Evolutionary conservation across 2,329 filamentous ascomycete genomes (phyloP), one percentile per base, ranked within the genome.

Genomic region (Cercospora sojina): DNA sequence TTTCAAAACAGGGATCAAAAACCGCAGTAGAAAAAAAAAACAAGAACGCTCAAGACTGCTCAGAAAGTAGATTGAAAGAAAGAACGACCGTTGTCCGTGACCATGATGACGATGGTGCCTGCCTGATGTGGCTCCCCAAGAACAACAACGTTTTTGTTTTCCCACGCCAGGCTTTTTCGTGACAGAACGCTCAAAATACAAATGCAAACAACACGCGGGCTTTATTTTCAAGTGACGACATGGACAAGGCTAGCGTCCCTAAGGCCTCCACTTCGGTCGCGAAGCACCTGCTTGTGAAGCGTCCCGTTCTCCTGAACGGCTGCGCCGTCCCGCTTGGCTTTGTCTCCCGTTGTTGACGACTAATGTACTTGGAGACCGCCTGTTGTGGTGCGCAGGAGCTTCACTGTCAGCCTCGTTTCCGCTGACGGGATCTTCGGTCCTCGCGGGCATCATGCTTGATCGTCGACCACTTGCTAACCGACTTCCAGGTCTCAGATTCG

Each of bases 391-490:
- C 6, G 64, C 35, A 3, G 71, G 72, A 23, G 69, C 67, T 41
- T 75, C 73, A 20, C 66, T 73, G 32, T 77, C 75, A 8, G 74
- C 74, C 43, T 76, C 74, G 43, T 76, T 73, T 2, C 72, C 74
- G 23, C 60, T 62, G 47, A 53, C 47, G n/a, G 47, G 31, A 23
- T 62, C 60, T 61, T 72, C 72, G 32, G 67, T 59, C 27, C 63
- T 66, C 1, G 68, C 58, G 13, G 69, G 69, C 27, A 72, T 66
- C 68, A 74, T 70, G 56, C 69, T 74, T 32, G 70, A 71, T 27
- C 68, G 53, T 38, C 72, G 66, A 1, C 68, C 67, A 64, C 61
- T 72, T 4, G 64, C 64, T 3, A 67, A 18, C 5, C 65, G 55
- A n/a, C 65, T 71, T 8, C 60, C 55, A 23, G 68, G 53, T 41